Conservation (phyloP, 2,329 filamentous ascomycete genomes). For the Alternaria brassicicola region DNA sequence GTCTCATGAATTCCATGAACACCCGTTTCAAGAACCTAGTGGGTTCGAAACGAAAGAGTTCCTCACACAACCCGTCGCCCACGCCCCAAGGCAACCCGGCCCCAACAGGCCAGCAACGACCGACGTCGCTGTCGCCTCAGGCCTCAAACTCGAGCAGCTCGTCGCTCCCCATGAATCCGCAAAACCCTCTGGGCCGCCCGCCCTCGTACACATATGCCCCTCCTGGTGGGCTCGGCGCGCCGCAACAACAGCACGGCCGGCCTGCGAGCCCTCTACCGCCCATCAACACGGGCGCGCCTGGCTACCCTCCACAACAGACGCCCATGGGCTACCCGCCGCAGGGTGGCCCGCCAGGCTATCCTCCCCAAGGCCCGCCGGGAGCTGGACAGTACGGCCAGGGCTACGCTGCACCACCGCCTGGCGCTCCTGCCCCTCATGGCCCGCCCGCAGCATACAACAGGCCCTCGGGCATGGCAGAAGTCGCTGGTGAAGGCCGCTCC, state of each 20-base stretch:
- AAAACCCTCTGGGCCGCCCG: slow-evolving; percentile 63
- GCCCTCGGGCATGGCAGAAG: slow-evolving; percentile 61
- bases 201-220: slow-evolving; percentile 67
- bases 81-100: slow-evolving; percentile 42
- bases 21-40: slow-evolving; percentile 79
- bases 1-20: slow-evolving; percentile 78
- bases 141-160: slow-evolving; percentile 48
- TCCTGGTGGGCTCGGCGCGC: slow-evolving; percentile 45
- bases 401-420: slow-evolving; percentile 36
- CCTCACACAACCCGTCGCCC: slow-evolving; percentile 58
- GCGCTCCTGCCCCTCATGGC: slow-evolving; percentile 41
- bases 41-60: slow-evolving; percentile 77
- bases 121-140: slow-evolving; percentile 49
- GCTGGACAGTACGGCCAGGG: slow-evolving; percentile 34
- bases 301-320: slow-evolving; percentile 52
- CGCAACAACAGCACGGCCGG: slow-evolving; percentile 51
- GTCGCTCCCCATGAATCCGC: slow-evolving; percentile 60
- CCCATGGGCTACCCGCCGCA: slow-evolving; percentile 50
- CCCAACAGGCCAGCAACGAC: slow-evolving; percentile 47
- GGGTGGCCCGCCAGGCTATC: slow-evolving; percentile 50
- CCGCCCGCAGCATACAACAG: slow-evolving; percentile 41
- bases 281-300: slow-evolving; percentile 59
- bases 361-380: slow-evolving; percentile 44
- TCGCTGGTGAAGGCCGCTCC: slow-evolving; percentile 85
- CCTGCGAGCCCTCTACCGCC: slow-evolving; percentile 62